Evolutionary conservation across 768 basidiomycete genomes (phyloP).

Genomic region (Dioszegia aurantiaca): DNA sequence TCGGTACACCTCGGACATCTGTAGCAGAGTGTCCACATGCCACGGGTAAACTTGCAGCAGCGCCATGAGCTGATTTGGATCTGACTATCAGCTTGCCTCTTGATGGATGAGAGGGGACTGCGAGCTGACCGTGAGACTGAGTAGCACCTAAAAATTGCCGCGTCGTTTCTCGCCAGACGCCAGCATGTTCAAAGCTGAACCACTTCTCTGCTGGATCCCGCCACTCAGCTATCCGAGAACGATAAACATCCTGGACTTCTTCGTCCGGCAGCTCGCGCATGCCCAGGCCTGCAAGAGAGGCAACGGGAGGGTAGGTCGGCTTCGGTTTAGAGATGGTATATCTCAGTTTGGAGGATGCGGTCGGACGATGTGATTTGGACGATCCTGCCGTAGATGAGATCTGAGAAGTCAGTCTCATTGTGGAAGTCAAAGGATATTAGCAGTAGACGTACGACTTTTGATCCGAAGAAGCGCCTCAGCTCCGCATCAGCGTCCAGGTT

Average conservation of each 20-base stretch:
- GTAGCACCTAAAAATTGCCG: slow-evolving; percentile 76
- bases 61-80: slow-evolving; percentile 61
- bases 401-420: slow-evolving; percentile 4
- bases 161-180: slow-evolving; percentile 76
- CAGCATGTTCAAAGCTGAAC: slow-evolving; percentile 86
- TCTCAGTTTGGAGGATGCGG: slow-evolving; percentile 52
- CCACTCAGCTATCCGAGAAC: slow-evolving; percentile 47
- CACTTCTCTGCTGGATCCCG: slow-evolving; percentile 63
- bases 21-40: slow-evolving; percentile 88
- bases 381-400: slow-evolving; percentile 50
- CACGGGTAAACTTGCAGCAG: slow-evolving; percentile 76
- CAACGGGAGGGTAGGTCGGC: slow-evolving; percentile 66
- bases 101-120: too few species aligned
- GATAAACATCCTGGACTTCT: slow-evolving; percentile 58
- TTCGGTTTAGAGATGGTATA: slow-evolving; percentile 77
- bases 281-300: slow-evolving; percentile 62
- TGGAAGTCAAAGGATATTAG: not conserved
- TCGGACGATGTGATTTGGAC: slow-evolving; percentile 36
- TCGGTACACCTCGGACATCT: slow-evolving; percentile 76
- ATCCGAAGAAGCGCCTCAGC: slow-evolving; percentile 88
- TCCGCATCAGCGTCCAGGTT: slow-evolving; percentile 87
- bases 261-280: slow-evolving; percentile 61
- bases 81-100: slow-evolving; percentile 27
- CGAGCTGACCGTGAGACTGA: slow-evolving; percentile 52
- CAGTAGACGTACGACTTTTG: slow-evolving; percentile 66